Percentiles rank a stretch among this genome's conserved stretches.
Evolutionary conservation across 495 filamentous ascomycete genomes (phyloP).

Genomic region (Staphylotrichum longicolle): DNA sequence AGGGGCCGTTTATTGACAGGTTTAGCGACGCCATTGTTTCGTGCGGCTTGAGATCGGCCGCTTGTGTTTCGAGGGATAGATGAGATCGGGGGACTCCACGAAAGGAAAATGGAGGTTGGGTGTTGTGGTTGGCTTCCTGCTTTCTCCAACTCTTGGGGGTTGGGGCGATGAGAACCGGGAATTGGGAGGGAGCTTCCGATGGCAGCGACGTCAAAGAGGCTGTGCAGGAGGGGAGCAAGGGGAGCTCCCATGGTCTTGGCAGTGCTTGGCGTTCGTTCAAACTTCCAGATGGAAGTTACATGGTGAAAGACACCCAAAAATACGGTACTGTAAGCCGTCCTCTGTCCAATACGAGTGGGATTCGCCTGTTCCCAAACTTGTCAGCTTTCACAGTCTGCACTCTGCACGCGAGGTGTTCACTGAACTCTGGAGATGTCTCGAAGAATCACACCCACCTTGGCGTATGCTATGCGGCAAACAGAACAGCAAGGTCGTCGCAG

Average conservation of each 20-base stretch:
- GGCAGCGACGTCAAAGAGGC: conserved; percentile 22
- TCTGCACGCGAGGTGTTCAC: too few relatives aligned
- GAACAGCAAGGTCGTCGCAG: too few relatives aligned
- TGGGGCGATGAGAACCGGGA: conserved; percentile 7
- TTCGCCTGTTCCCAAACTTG: too few relatives aligned
- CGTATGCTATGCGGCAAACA: too few relatives aligned
- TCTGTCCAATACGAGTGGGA: too few relatives aligned
- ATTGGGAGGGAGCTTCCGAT: conserved; percentile 14
- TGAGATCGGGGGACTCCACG: not conserved
- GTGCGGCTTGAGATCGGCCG: not conserved
- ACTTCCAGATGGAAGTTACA: too few relatives aligned
- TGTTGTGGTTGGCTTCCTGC: not conserved
- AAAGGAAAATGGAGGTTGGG: not conserved
- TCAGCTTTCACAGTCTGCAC: too few relatives aligned
- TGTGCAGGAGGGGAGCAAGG: conserved; percentile 9
- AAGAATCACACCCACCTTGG: too few relatives aligned
- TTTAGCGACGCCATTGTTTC: conserved; percentile 84
- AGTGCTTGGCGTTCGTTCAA: not conserved
- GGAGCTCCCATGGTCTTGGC: conserved; percentile 18
- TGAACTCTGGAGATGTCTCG: too few relatives aligned
- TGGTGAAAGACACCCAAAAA: too few relatives aligned
- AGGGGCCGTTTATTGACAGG: conserved; percentile 82
- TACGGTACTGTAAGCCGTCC: too few relatives aligned
- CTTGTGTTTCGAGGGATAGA: not conserved
- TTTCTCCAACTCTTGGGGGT: not conserved